These are phyloP conservation scores for Chaetothyriales sp. DNA, from an alignment of 2,329 filamentous ascomycete genomes.

Conservation along the genomic window DNA sequence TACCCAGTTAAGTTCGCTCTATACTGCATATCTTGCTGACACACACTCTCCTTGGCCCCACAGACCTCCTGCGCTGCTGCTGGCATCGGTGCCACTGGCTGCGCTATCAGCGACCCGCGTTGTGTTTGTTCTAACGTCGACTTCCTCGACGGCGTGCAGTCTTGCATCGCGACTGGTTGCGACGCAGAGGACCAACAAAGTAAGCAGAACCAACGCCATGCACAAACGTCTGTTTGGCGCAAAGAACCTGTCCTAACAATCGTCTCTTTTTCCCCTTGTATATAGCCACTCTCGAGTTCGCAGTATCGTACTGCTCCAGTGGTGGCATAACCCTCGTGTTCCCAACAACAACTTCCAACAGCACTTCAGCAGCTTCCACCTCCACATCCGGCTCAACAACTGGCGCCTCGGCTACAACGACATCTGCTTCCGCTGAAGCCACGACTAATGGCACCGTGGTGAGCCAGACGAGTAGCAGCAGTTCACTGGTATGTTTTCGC, in stretches of 20 bases:
- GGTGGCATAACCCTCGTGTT: conserved; percentile 11
- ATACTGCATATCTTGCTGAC: background rate
- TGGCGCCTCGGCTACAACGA: too few relatives aligned
- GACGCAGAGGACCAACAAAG: conserved; percentile 7
- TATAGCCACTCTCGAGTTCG: conserved; percentile 10
- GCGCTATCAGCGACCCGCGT: conserved; percentile 5
- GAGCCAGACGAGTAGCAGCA: too few relatives aligned
- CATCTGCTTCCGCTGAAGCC: too few relatives aligned
- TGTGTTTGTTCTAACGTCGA: conserved; percentile 8
- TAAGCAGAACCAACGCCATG: conserved; percentile 1
- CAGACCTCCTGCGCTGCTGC: background rate
- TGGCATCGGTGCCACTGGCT: conserved; percentile 5
- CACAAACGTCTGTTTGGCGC: too few relatives aligned
- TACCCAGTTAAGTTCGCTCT: too few relatives aligned
- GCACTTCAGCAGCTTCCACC: conserved; percentile 1
- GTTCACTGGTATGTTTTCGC: too few relatives aligned
- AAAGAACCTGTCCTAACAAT: background rate
- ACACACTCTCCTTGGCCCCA: background rate
- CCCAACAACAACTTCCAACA: conserved; percentile 41
- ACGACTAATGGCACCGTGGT: too few relatives aligned
- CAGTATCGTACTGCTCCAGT: conserved; percentile 5
- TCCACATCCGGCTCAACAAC: background rate
- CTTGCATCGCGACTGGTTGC: conserved; percentile 9
- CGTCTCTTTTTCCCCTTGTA: background rate
- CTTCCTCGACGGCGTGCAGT: conserved; percentile 8